These are phyloP conservation scores for Suillus alpinus DNA, from an alignment of 768 basidiomycete species.

Conservation along the genomic window DNA sequence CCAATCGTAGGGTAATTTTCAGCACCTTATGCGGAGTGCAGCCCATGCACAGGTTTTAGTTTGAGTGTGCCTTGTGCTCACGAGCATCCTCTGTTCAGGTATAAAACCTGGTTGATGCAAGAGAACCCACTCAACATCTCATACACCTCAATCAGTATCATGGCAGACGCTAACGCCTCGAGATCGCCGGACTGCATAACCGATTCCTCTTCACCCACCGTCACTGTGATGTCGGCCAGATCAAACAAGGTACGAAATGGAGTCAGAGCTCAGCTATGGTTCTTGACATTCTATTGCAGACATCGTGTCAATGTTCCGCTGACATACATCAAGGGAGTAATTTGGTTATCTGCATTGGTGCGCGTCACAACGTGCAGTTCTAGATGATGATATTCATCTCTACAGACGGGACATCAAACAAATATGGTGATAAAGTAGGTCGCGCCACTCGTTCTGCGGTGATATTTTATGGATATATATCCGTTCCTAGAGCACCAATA, in stretches of 20 bases:
- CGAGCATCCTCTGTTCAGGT: background rate
- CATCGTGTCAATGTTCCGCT: too few species aligned
- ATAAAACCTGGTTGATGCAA: background rate
- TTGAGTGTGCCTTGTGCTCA: background rate
- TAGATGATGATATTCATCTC: background rate
- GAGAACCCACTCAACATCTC: background rate
- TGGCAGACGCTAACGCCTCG: background rate
- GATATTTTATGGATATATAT: background rate
- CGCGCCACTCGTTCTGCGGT: background rate
- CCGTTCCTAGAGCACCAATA: conserved; percentile 37
- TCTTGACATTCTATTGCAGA: too few species aligned
- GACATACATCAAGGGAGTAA: conserved; percentile 5
- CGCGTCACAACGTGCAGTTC: background rate
- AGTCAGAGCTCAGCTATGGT: too few species aligned
- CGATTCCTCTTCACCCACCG: background rate
- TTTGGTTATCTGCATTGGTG: conserved; percentile 28
- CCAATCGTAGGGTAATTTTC: background rate
- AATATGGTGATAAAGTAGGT: conserved; percentile 28
- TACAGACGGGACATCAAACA: conserved; percentile 34
- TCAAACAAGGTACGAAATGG: too few species aligned
- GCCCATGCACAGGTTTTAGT: background rate
- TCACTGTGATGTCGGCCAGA: too few species aligned
- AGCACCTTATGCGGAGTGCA: background rate
- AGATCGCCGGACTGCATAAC: background rate
- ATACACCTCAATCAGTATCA: background rate